Evolutionary conservation across 805 yeast genomes (phyloP).

Genomic region (Yarrowia yakushimensis): DNA sequence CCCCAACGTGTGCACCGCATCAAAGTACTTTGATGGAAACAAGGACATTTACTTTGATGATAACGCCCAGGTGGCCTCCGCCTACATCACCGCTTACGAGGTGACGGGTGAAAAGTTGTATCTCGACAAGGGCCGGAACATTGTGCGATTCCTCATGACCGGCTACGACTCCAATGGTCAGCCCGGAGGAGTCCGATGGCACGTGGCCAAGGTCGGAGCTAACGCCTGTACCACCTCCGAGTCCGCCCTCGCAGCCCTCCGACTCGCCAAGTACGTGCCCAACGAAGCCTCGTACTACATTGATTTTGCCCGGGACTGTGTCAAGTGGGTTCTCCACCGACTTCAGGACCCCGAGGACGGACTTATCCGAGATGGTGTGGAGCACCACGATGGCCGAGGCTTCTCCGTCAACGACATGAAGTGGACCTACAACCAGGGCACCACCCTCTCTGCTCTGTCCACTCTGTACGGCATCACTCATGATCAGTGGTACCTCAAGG

Average conservation of each 20-base stretch:
- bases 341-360: slow-evolving; percentile 54
- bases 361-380: slow-evolving; percentile 60
- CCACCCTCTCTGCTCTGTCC: slow-evolving; percentile 55
- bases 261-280: slow-evolving; percentile 52
- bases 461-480: slow-evolving; percentile 50
- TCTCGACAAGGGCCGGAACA: slow-evolving; percentile 54
- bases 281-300: slow-evolving; percentile 41
- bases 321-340: slow-evolving; percentile 53
- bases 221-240: slow-evolving; percentile 68
- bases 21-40: slow-evolving; percentile 56
- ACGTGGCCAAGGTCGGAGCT: slow-evolving; percentile 54
- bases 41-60: slow-evolving; percentile 66
- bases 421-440: slow-evolving; percentile 67
- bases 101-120: slow-evolving; percentile 55
- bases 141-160: slow-evolving; percentile 59
- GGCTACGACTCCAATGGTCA: slow-evolving; percentile 52
- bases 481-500: slow-evolving; percentile 48
- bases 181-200: slow-evolving; percentile 69
- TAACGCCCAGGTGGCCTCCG: slow-evolving; percentile 70
- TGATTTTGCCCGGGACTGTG: slow-evolving; percentile 56
- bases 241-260: slow-evolving; percentile 58
- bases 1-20: slow-evolving; percentile 59
- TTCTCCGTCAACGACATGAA: slow-evolving; percentile 48
- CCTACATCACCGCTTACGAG: slow-evolving; percentile 62
- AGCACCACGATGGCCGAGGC: slow-evolving; percentile 37